Evolutionary conservation across 257 asterid species (phyloP).

Genomic region (Jacaranda mimosifolia): DNA sequence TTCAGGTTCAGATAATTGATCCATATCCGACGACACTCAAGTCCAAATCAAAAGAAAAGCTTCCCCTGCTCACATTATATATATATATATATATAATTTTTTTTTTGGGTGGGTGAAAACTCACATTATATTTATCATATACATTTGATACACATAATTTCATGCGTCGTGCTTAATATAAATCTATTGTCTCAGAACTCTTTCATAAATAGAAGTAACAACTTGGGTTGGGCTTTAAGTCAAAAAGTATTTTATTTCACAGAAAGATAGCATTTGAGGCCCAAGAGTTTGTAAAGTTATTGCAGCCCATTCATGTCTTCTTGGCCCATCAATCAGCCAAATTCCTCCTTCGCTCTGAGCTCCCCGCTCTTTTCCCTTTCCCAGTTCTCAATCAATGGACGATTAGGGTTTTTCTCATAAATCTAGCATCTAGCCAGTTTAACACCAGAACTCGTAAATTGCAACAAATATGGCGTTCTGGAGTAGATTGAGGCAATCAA

Average conservation of each 20-base stretch:
- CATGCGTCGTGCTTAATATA: too few species aligned
- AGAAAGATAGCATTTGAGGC: background rate
- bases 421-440: background rate
- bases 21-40: too few species aligned
- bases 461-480: constrained; percentile 61
- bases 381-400: constrained; percentile 34
- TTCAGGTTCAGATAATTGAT: too few species aligned
- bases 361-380: background rate
- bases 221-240: background rate
- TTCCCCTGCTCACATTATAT: too few species aligned
- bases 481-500: constrained; percentile 67
- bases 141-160: too few species aligned
- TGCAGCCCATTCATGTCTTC: background rate
- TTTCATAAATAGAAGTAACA: background rate
- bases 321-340: constrained; percentile 25
- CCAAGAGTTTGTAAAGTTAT: background rate
- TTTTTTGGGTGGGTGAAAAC: too few species aligned
- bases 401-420: constrained; percentile 38
- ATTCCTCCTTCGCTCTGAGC: background rate
- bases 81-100: too few species aligned
- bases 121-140: too few species aligned
- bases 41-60: too few species aligned
- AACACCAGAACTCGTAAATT: constrained; percentile 1
- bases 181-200: too few species aligned
- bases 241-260: background rate